These are phyloP conservation scores for Pyrenophora seminiperda DNA, from an alignment of 2,329 filamentous ascomycete species.

Conservation along the genomic window DNA sequence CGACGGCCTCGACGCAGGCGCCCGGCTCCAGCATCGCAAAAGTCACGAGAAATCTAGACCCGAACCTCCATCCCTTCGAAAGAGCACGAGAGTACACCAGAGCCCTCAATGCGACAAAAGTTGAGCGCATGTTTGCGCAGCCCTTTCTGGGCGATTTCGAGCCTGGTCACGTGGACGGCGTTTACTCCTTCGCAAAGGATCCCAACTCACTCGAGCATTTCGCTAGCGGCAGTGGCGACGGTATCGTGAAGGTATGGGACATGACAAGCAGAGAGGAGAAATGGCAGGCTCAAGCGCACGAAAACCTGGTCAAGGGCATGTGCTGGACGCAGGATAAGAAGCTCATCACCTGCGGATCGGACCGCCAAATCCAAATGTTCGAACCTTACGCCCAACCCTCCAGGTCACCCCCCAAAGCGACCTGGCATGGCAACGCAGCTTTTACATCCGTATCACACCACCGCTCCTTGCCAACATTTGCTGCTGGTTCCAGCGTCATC, in stretches of 20 bases:
- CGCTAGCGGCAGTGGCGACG: slow-evolving; percentile 65
- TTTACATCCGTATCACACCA: slow-evolving; percentile 88
- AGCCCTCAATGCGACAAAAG: slow-evolving; percentile 82
- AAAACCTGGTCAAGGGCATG: slow-evolving; percentile 90
- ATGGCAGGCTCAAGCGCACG: slow-evolving; percentile 82
- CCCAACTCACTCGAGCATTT: slow-evolving; percentile 54
- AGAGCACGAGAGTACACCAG: slow-evolving; percentile 83
- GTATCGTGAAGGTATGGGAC: slow-evolving; percentile 93
- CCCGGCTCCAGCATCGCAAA: slow-evolving; percentile 69
- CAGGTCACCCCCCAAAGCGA: slow-evolving; percentile 74
- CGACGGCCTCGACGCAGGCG: slow-evolving; percentile 67
- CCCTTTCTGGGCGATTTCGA: slow-evolving; percentile 88
- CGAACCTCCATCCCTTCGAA: slow-evolving; percentile 87
- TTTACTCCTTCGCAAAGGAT: slow-evolving; percentile 57
- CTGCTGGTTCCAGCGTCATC: slow-evolving; percentile 76
- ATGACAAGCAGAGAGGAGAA: slow-evolving; percentile 72
- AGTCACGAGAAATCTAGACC: slow-evolving; percentile 74
- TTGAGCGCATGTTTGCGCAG: slow-evolving; percentile 88
- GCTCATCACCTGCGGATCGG: slow-evolving; percentile 82
- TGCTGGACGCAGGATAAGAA: slow-evolving; percentile 87
- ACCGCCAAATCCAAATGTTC: slow-evolving; percentile 87
- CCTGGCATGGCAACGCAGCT: slow-evolving; percentile 80
- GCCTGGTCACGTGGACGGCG: slow-evolving; percentile 86
- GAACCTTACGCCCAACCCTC: slow-evolving; percentile 79
- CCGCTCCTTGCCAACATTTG: slow-evolving; percentile 77